Base-by-base conservation (phyloP, 108 stramenopile genomes). In the Nitzschia palea region DNA sequence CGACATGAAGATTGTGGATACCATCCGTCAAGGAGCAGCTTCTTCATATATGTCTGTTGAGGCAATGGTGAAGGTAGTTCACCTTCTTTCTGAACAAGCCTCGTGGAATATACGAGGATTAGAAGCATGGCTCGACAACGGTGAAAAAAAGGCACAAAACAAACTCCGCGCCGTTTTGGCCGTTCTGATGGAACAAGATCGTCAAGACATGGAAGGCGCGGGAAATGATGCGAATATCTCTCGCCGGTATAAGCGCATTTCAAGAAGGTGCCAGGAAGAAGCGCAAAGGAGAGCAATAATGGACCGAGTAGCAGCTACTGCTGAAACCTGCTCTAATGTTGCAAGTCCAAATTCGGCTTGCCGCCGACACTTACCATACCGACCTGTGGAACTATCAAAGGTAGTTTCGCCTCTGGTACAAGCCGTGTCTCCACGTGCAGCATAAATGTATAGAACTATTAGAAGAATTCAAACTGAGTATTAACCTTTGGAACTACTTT, bases 131-230 rank as follows among this genome's bases (percentile, higher is more conserved):
- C 47, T 48, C 15, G 47, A 48, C n/a, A 20, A 20, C 4, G 47
- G 47, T 4, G 22, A 59, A 22, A 33, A 59, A 30, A 59, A 59
- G 36, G 4, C 10, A 3, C 8, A 40, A 14, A 30, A 59, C 58
- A 34, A 37, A 20, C 20, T 59, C 10, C 58, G 12, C 2, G 58
- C 18, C n/a, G 58, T 59, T 2, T 37, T 59, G 34, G 35, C 58
- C 15, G 58, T 59, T 20, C 33, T 59, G 15, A 59, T 59, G 58
- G 58, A 59, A 59, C 58, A 59, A 40, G 58, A 59, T 37, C 32
- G 58, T 2, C 58, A 59, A 37, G 29, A 37, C 36, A 59, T 37
- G 58, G 58, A 59, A 20, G 47, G 47, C 9, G 17, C 15, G 15
- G 15, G 4, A 20, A 18, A 48, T 18, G 17, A 48, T n/a, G 5